These are phyloP conservation scores for Pichia sp. DNA, from an alignment of 1,139 yeast genomes.

Conservation along the genomic window DNA sequence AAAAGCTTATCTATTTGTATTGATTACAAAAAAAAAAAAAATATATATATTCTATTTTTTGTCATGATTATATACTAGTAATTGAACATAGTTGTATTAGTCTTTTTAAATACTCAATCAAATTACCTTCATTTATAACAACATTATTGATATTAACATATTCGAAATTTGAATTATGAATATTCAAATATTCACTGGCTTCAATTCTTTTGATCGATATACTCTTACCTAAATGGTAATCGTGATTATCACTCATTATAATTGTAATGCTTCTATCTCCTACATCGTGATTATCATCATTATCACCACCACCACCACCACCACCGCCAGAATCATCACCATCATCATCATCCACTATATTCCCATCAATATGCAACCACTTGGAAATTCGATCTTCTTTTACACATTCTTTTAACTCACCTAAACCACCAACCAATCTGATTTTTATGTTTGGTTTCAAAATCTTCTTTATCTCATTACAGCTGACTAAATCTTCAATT, in stretches of 20 bases:
- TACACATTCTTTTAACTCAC: not conserved
- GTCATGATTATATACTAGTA: not conserved
- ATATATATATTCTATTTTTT: too few relatives aligned
- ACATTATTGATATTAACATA: constrained; percentile 4
- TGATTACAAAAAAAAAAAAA: not conserved
- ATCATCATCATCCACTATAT: not conserved
- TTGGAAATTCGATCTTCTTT: not conserved
- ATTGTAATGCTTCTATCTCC: not conserved
- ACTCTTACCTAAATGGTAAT: not conserved
- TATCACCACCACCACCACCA: too few relatives aligned
- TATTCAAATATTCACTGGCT: constrained; percentile 2
- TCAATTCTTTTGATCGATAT: constrained; percentile 8
- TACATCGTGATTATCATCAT: not conserved
- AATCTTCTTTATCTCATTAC: not conserved
- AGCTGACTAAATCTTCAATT: not conserved
- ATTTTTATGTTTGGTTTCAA: not conserved
- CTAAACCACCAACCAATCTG: not conserved
- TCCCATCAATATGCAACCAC: not conserved
- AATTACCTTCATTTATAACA: not conserved
- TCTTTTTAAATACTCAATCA: not conserved
- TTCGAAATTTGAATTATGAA: constrained; percentile 6
- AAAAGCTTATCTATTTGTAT: not conserved
- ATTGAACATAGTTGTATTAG: constrained; percentile 3
- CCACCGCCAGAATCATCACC: not conserved
- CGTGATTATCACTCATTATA: not conserved